Conservation (phyloP, 345 rosid species). For the Clarkia xantiana region DNA sequence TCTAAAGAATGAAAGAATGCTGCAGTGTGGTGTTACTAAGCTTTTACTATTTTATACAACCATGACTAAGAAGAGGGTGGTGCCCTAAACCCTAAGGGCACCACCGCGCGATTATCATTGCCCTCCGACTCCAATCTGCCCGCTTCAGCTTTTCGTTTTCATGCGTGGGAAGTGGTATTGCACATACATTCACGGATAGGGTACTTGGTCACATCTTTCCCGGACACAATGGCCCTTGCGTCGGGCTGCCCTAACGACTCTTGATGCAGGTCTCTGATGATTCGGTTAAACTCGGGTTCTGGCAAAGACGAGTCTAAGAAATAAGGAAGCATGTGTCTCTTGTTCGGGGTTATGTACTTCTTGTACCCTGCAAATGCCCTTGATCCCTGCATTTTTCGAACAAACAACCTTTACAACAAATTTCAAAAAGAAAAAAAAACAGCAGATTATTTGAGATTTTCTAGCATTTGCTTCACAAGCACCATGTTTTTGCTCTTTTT, state of each 20-base stretch:
- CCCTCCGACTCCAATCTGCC: slow-evolving; percentile 11
- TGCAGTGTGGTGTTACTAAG: background rate
- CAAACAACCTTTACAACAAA: background rate
- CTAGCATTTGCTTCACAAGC: too few relatives aligned
- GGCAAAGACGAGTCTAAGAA: slow-evolving; percentile 57
- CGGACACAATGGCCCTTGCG: slow-evolving; percentile 46
- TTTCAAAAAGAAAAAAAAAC: background rate
- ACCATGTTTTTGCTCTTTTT: too few relatives aligned
- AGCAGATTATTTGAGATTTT: slow-evolving; percentile 1
- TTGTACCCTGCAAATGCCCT: slow-evolving; percentile 82
- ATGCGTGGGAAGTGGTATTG: slow-evolving; percentile 14
- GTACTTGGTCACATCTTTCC: slow-evolving; percentile 79
- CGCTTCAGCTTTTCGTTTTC: slow-evolving; percentile 2
- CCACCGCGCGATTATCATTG: slow-evolving; percentile 5
- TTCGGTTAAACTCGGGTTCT: slow-evolving; percentile 46
- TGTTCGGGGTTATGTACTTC: slow-evolving; percentile 82
- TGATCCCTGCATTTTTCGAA: background rate
- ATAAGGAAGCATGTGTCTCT: slow-evolving; percentile 83
- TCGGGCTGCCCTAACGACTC: slow-evolving; percentile 89
- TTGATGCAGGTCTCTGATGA: slow-evolving; percentile 52
- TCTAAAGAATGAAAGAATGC: slow-evolving; percentile 6
- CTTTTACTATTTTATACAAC: background rate
- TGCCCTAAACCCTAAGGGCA: background rate
- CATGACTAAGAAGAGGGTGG: background rate
- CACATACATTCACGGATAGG: slow-evolving; percentile 91